A percentile compares a stretch with the other conserved stretches of the same genome.
Evolutionary conservation across 2,329 filamentous ascomycete genomes (phyloP).

Genomic region (Ceratocystis smalleyi): DNA sequence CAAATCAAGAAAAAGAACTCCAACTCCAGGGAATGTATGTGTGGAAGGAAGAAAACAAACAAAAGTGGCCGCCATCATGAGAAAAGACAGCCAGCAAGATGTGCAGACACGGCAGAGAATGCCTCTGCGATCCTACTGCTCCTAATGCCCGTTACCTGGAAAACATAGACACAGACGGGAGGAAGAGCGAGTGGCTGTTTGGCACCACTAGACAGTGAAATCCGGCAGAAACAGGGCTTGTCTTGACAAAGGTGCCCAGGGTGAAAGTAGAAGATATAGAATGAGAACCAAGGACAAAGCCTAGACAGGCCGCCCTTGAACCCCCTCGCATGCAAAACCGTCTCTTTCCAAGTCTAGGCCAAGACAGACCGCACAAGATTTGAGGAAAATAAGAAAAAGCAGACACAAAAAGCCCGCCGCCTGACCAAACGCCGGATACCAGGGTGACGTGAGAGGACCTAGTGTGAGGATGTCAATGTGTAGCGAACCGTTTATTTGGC

Average conservation of each 20-base stretch:
- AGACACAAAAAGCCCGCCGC: not conserved
- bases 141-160: not conserved
- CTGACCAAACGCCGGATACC: not conserved
- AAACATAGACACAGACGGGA: not conserved
- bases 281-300: not conserved
- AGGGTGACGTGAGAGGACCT: not conserved
- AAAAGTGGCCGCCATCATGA: conserved; percentile 1
- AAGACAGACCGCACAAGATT: not conserved
- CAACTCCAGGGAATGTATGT: conserved; percentile 16
- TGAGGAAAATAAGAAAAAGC: not conserved
- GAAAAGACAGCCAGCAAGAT: not conserved
- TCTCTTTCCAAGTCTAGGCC: not conserved
- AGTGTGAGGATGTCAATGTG: not conserved
- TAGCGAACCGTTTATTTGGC: conserved; percentile 13
- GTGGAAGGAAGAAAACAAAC: conserved; percentile 8
- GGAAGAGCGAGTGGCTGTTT: not conserved
- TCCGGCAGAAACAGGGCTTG: not conserved
- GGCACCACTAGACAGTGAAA: not conserved
- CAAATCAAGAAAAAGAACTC: conserved; percentile 14
- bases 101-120: not conserved
- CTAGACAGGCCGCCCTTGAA: not conserved
- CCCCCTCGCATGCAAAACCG: not conserved
- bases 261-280: not conserved
- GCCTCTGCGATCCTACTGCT: not conserved
- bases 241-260: not conserved